Conservation (phyloP, 371 early-diverging fungal species). For the Mucor mucedo region DNA sequence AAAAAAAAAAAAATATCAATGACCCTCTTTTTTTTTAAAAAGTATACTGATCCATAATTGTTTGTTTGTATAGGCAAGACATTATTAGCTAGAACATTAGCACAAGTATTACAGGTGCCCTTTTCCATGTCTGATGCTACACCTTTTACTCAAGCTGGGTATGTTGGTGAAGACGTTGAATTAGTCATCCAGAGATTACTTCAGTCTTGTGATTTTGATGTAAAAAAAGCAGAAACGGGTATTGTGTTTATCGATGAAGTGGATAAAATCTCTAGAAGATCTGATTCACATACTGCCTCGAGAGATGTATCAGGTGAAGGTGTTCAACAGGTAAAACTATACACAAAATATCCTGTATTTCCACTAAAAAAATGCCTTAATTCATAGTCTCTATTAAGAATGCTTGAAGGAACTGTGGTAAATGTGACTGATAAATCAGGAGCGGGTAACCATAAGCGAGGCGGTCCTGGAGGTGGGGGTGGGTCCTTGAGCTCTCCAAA, state of each 20-base stretch:
- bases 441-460: constrained; percentile 37
- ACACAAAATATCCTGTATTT: neutral
- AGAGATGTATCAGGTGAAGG: constrained; percentile 95
- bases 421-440: constrained; percentile 86
- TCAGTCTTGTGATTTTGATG: constrained; percentile 88
- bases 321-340: constrained; percentile 74
- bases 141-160: constrained; percentile 91
- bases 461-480: constrained; percentile 21
- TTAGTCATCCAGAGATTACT: constrained; percentile 82
- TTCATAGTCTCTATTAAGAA: constrained; percentile 68
- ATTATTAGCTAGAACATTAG: constrained; percentile 82
- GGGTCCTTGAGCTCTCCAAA: constrained; percentile 41
- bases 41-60: no score
- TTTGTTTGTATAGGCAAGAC: constrained; percentile 59
- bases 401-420: constrained; percentile 90
- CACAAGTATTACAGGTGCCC: constrained; percentile 86
- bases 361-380: neutral
- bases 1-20: neutral
- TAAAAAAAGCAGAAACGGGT: constrained; percentile 84
- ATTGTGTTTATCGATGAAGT: constrained; percentile 95
- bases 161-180: constrained; percentile 95
- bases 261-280: constrained; percentile 84
- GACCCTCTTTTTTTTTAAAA: constrained; percentile 23
- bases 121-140: constrained; percentile 95
- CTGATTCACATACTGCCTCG: constrained; percentile 76